These are phyloP conservation scores for Articulospora tetracladia DNA, from an alignment of 495 filamentous ascomycete genomes.

Conservation along the genomic window DNA sequence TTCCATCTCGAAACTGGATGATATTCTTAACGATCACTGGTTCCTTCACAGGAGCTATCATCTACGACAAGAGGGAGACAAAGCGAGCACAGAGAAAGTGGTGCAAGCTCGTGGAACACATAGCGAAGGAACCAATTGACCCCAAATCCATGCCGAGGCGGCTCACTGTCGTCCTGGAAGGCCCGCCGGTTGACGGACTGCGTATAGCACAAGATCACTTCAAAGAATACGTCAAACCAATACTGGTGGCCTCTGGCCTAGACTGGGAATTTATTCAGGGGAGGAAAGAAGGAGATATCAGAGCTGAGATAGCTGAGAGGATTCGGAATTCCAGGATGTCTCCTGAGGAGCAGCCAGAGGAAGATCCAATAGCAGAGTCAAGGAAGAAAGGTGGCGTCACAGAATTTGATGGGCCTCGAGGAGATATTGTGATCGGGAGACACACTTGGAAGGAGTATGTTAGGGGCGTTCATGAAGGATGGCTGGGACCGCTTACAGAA, in stretches of 20 bases:
- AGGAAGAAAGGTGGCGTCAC: conserved; percentile 57
- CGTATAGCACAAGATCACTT: conserved; percentile 85
- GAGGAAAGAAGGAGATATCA: conserved; percentile 79
- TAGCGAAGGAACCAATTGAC: conserved; percentile 72
- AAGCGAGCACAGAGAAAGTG: conserved; percentile 79
- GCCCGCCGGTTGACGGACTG: conserved; percentile 81
- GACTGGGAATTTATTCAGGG: conserved; percentile 97
- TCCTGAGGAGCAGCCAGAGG: conserved; percentile 40
- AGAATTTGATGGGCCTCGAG: conserved; percentile 68
- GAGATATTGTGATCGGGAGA: conserved; percentile 85
- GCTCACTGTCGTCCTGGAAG: conserved; percentile 79
- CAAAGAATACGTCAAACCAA: conserved; percentile 90
- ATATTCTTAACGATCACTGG: conserved; percentile 84
- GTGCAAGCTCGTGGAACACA: conserved; percentile 80
- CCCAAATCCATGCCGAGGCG: conserved; percentile 71
- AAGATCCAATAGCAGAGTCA: conserved; percentile 52
- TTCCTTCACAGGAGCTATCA: conserved; percentile 69
- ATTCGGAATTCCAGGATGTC: conserved; percentile 64
- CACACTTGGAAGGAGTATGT: conserved; percentile 98
- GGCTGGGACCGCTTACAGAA: conserved; percentile 74
- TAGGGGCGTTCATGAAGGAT: conserved; percentile 89
- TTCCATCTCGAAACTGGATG: conserved; percentile 96
- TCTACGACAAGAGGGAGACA: conserved; percentile 91
- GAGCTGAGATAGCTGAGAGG: conserved; percentile 75
- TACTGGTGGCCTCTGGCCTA: conserved; percentile 82